These are phyloP conservation scores for Hirsutella rhossiliensis DNA, from an alignment of 2,329 filamentous ascomycete species.

Conservation along the genomic window DNA sequence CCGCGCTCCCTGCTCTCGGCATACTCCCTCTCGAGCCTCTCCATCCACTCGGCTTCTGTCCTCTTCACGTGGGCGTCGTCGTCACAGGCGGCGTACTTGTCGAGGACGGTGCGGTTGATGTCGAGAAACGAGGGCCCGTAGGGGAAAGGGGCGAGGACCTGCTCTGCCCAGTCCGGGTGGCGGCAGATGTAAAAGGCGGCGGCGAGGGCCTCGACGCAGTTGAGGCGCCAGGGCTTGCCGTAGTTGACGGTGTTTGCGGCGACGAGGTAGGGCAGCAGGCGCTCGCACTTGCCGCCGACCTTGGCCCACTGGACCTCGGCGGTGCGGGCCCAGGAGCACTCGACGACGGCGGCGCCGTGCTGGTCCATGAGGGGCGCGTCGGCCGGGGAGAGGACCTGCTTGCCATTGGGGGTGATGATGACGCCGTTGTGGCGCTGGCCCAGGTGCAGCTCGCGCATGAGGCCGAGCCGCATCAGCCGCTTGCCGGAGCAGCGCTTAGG, in stretches of 20 bases:
- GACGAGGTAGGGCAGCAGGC: conserved; percentile 85
- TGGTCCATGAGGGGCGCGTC: conserved; percentile 74
- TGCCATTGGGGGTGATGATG: conserved; percentile 91
- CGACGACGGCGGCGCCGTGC: conserved; percentile 88
- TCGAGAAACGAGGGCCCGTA: conserved; percentile 84
- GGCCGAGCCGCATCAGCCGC: conserved; percentile 76
- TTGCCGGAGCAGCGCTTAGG: conserved; percentile 95
- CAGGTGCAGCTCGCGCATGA: conserved; percentile 87
- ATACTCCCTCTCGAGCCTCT: conserved; percentile 82
- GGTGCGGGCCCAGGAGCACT: conserved; percentile 92
- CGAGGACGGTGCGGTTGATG: conserved; percentile 76
- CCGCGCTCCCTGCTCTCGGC: conserved; percentile 61
- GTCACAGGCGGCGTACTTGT: conserved; percentile 71
- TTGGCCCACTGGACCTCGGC: conserved; percentile 82
- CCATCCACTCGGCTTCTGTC: conserved; percentile 79
- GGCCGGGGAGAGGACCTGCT: conserved; percentile 69
- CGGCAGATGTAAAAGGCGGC: conserved; percentile 91
- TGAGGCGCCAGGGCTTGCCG: conserved; percentile 85
- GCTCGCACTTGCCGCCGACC: conserved; percentile 88
- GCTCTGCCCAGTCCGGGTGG: conserved; percentile 78
- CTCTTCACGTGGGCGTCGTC: conserved; percentile 75
- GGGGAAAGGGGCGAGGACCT: conserved; percentile 71
- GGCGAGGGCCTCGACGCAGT: conserved; percentile 90
- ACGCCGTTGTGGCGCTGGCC: conserved; percentile 88
- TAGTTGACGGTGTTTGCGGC: conserved; percentile 97